phyloP scores from a whole-genome alignment of 2,329 filamentous ascomycete genomes.

The Macrophomina pseudophaseolina region DNA sequence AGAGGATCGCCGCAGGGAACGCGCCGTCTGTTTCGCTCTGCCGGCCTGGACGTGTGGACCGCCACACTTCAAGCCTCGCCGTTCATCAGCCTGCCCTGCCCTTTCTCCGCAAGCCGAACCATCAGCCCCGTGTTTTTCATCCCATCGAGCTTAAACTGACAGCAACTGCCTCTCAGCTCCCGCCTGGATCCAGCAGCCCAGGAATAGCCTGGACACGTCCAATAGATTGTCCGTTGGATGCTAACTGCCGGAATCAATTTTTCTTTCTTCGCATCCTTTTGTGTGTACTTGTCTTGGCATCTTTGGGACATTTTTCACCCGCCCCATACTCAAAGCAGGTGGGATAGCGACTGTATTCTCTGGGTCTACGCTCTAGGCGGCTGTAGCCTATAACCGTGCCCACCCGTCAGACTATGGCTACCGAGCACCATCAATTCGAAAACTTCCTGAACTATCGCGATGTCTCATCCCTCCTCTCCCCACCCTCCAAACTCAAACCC shows the following conservation, averaged over 20 bases:
- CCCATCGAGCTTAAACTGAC: too few species aligned
- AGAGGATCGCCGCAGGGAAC: constrained; percentile 9
- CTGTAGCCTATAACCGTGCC: too few species aligned
- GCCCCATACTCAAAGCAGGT: too few species aligned
- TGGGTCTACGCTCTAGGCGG: too few species aligned
- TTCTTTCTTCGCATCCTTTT: too few species aligned
- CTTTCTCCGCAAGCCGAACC: neutral
- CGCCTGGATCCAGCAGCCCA: too few species aligned
- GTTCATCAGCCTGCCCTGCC: neutral
- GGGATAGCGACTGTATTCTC: neutral
- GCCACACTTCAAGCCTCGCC: neutral
- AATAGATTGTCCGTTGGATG: too few species aligned
- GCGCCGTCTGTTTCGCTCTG: constrained; percentile 5
- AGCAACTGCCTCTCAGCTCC: neutral
- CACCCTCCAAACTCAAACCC: constrained; percentile 31
- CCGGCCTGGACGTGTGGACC: neutral
- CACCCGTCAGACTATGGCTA: neutral
- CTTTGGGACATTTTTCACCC: too few species aligned
- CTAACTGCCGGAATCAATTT: too few species aligned
- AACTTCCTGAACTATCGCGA: constrained; percentile 46
- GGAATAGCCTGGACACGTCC: too few species aligned
- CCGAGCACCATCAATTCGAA: constrained; percentile 29
- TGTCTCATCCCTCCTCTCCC: constrained; percentile 25
- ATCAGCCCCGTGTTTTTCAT: too few species aligned
- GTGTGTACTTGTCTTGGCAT: too few species aligned